phyloP scores from a whole-genome alignment of 495 filamentous ascomycete species.

The Aspergillus sclerotiicarbonarius region DNA sequence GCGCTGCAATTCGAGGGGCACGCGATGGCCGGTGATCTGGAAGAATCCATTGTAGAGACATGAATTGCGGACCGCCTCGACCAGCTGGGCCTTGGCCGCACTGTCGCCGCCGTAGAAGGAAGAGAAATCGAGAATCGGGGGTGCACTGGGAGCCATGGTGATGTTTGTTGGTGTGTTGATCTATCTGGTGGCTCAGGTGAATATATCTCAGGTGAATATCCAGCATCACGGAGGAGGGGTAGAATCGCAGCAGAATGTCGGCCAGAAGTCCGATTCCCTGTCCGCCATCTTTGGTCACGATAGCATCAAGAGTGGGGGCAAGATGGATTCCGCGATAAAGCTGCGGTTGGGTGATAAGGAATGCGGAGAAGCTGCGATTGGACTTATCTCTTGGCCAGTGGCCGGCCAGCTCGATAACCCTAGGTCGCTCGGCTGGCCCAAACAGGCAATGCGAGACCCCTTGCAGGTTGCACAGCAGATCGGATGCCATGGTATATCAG shows the following conservation, averaged over 20 bases:
- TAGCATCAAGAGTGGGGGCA: constrained; percentile 4
- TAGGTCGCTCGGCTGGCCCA: not conserved
- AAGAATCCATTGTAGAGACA: constrained; percentile 50
- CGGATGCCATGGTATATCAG: constrained; percentile 1
- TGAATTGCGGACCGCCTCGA: constrained; percentile 30
- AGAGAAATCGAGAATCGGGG: constrained; percentile 39
- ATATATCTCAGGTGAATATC: not conserved
- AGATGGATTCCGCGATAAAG: not conserved
- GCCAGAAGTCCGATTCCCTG: not conserved
- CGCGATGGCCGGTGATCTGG: constrained; percentile 46
- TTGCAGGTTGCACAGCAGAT: constrained; percentile 5
- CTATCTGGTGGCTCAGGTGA: not conserved
- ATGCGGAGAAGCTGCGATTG: not conserved
- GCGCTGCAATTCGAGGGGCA: constrained; percentile 32
- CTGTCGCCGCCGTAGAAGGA: constrained; percentile 31
- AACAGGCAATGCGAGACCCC: not conserved
- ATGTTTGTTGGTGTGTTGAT: not conserved
- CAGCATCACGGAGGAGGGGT: not conserved
- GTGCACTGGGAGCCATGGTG: constrained; percentile 26
- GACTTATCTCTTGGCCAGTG: not conserved
- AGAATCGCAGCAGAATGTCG: not conserved
- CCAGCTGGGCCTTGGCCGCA: constrained; percentile 30
- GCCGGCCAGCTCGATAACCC: not conserved
- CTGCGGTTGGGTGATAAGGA: not conserved
- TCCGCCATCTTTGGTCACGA: not conserved